Percentiles rank a stretch among this genome's conserved stretches.
These are phyloP conservation scores for Fusarium subglutinans DNA, from an alignment of 2,329 filamentous ascomycete species.

Conservation along the genomic window DNA sequence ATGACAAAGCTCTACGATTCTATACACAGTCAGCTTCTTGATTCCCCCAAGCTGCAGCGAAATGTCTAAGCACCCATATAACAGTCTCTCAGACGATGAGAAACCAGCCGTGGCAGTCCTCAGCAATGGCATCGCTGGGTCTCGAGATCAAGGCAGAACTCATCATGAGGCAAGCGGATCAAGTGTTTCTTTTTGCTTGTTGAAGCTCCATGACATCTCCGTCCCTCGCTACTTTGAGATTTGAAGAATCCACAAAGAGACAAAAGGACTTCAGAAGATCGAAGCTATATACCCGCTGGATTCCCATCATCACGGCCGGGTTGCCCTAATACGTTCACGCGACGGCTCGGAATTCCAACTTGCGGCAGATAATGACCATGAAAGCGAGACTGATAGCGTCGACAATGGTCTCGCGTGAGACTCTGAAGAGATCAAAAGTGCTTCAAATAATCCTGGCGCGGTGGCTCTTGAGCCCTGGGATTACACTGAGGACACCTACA, in stretches of 20 bases:
- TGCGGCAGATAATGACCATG: too few relatives aligned
- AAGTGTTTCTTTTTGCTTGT: too few relatives aligned
- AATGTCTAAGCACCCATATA: background rate
- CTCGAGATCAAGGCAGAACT: background rate
- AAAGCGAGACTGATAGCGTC: too few relatives aligned
- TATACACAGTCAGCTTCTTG: too few relatives aligned
- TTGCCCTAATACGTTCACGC: too few relatives aligned
- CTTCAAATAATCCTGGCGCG: background rate
- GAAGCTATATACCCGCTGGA: too few relatives aligned
- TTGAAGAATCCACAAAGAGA: background rate
- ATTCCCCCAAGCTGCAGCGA: too few relatives aligned
- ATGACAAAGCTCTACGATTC: too few relatives aligned
- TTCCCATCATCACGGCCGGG: too few relatives aligned
- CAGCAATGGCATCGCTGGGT: fast-evolving
- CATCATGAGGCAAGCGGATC: background rate
- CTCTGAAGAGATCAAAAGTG: background rate
- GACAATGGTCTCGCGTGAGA: background rate
- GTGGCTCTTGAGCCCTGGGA: background rate
- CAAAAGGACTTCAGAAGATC: too few relatives aligned
- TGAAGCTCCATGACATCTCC: background rate
- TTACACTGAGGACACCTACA: background rate
- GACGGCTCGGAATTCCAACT: too few relatives aligned
- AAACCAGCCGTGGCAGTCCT: background rate
- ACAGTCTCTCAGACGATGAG: background rate
- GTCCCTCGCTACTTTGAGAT: background rate